Base-by-base conservation (phyloP, 2,329 filamentous ascomycete species). In the Fusarium praegraminearum region DNA sequence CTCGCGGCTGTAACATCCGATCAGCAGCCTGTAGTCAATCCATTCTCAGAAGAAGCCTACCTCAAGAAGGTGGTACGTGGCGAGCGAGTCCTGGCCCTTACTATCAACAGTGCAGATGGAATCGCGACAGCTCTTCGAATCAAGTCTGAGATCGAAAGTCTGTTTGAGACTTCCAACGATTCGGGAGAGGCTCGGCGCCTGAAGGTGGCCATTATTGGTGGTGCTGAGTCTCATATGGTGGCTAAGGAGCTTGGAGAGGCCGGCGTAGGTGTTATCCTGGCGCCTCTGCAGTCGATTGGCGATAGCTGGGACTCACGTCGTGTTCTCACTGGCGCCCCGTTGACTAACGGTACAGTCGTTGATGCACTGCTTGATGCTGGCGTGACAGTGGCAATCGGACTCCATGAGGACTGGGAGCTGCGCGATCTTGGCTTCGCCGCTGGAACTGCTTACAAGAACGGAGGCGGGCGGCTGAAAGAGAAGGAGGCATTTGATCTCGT, bases 291-390 rank as follows among this genome's bases (percentile, higher is more conserved):
- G 67, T 84, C 87, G 0, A 88, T 86, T 72, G 82, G 84, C 3
- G 76, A 75, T 5, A 77, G 75, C 0, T 92, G 89, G 90, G 88
- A 91, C 65, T 81, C 89, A 76, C 85, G 88, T 1, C 85, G 89
- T 3, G 84, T 87, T 0, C 80, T 91, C 13, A 85, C 87, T 0
- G 90, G 90, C 2, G 89, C 89, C 7, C 90, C 90, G 2, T 81
- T 91, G 1, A 90, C 89, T 1, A 90, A 90, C 70, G 88, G 89
- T 28, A 91, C 89, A 1, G 84, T 84, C 0, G 79, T 90, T 7
- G 88, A 91, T 65, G 76, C 73, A 15, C 82, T 92, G 2, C 69
- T 89, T 1, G 83, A 84, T 10, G 89, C 88, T 0, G 89, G 89
- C 3, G 89, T 91, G 1, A 74, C 79, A 5, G 82, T 86, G 1